A percentile compares a stretch with the other conserved stretches of the same genome.
Evolutionary conservation across 2,329 filamentous ascomycete species (phyloP).

Genomic region (Aureobasidium lini): DNA sequence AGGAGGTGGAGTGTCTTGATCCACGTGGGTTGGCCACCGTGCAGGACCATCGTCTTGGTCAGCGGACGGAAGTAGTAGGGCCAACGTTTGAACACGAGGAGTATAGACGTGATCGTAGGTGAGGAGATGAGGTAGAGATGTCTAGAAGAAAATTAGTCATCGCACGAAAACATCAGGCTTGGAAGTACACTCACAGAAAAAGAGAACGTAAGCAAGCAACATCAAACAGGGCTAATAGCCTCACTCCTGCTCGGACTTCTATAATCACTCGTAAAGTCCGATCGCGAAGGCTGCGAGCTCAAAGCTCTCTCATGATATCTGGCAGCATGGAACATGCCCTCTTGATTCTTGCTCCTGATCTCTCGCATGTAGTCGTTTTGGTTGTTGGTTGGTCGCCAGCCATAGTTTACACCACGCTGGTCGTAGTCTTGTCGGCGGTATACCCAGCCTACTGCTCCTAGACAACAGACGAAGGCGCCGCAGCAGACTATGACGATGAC

Average conservation of each 20-base stretch:
- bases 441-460: not conserved
- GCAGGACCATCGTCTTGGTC: too few species aligned
- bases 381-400: conserved; percentile 2
- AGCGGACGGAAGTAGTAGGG: too few species aligned
- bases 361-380: conserved; percentile 11
- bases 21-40: too few species aligned
- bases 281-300: not conserved
- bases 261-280: not conserved
- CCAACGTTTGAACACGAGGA: not conserved
- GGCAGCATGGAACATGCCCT: conserved; percentile 1
- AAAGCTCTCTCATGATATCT: not conserved
- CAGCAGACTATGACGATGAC: conserved; percentile 10
- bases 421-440: not conserved
- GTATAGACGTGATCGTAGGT: too few species aligned
- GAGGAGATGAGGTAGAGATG: too few species aligned
- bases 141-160: not conserved
- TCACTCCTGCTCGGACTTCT: not conserved
- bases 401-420: not conserved
- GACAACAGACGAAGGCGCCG: not conserved
- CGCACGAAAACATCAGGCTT: too few species aligned
- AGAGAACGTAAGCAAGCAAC: too few species aligned
- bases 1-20: not conserved
- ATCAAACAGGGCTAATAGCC: not conserved
- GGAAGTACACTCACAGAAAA: not conserved
- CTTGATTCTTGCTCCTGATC: not conserved